phyloP scores from a whole-genome alignment of 306 rosid species.

The Dryas alaskensis region DNA sequence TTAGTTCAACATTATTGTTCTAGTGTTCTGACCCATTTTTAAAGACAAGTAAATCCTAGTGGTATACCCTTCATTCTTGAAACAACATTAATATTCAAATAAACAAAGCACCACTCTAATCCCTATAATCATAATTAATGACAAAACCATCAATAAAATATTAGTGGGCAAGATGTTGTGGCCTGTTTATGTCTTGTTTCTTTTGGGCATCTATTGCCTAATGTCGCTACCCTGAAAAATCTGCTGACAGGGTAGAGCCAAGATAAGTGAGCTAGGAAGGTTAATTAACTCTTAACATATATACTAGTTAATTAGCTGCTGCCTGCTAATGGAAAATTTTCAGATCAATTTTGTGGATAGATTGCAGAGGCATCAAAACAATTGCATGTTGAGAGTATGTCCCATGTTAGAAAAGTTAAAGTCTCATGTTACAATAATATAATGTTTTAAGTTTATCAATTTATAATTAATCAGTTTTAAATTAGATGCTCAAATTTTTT shows the following conservation, averaged over 20 bases:
- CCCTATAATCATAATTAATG: background rate
- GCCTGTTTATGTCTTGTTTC: background rate
- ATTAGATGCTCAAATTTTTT: no score
- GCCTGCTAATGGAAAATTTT: background rate
- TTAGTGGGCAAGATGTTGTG: background rate
- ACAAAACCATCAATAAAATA: background rate
- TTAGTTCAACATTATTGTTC: no score
- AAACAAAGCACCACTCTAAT: background rate
- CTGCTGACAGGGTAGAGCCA: background rate
- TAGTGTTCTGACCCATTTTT: background rate
- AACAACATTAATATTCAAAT: background rate
- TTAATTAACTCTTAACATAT: background rate
- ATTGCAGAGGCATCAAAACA: conserved; percentile 1
- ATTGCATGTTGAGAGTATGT: background rate
- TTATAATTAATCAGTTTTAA: no score
- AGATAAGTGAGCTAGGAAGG: background rate
- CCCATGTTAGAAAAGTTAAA: background rate
- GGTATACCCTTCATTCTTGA: background rate
- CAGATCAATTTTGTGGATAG: background rate
- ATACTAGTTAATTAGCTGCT: conserved; percentile 1
- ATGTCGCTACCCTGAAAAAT: conserved; percentile 1
- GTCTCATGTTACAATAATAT: background rate
- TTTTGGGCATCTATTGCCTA: conserved; percentile 14
- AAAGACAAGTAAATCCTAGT: conserved; percentile 1
- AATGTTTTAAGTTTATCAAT: background rate